Evolutionary conservation across 129 eudicot genomes (phyloP), one percentile per base, ranked within the genome.

Genomic region (Helianthus tuberosus): DNA sequence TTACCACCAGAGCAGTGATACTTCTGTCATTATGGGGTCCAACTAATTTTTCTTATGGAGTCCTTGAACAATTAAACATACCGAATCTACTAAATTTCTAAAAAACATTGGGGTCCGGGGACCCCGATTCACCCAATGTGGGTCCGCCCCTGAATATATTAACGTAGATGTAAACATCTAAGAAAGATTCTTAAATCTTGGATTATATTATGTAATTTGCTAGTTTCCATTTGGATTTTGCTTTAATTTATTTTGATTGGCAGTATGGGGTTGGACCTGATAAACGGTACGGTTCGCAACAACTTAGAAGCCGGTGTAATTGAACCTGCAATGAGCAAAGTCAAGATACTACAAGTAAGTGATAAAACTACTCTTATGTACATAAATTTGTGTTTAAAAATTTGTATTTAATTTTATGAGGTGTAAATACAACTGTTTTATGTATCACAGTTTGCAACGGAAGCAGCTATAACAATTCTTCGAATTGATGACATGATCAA

Each of bases 261-360:
- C 77, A 93, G 98, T 78, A 88, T 86, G 96, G 98, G 98, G 29
- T 75, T 93, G 71, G 98, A 93, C 84, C 77, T 93, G 15, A 69
- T 81, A 83, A 93, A 88, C 85, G 98, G 98, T 62, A 69, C 79
- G 8, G 85, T 93, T 8, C 89, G 98, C 13, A 93, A 93, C 82
- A 93, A 93, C 80, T 84, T 93, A 57, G 98, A 93, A 80, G 98
- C 97, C 32, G 98, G 98, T 17, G 98, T 93, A 8, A 90, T 93
- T 59, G 98, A 93, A 69, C 98, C 98, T 72, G 96, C 97, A 75
- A 93, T 93, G 98, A 93, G 98, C 89, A 93, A 93, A 88, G 93
- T 90, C 10, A 93, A 93, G 89, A 93, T 93, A 59, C 85, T 93
- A 43, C 97, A 90, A 92, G 97, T 91, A 73, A 58, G 43, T n/a